A percentile compares a stretch with the other conserved stretches of the same genome.
These are phyloP conservation scores for Eucalyptus regnans DNA, from an alignment of 345 rosid genomes.

Conservation along the genomic window DNA sequence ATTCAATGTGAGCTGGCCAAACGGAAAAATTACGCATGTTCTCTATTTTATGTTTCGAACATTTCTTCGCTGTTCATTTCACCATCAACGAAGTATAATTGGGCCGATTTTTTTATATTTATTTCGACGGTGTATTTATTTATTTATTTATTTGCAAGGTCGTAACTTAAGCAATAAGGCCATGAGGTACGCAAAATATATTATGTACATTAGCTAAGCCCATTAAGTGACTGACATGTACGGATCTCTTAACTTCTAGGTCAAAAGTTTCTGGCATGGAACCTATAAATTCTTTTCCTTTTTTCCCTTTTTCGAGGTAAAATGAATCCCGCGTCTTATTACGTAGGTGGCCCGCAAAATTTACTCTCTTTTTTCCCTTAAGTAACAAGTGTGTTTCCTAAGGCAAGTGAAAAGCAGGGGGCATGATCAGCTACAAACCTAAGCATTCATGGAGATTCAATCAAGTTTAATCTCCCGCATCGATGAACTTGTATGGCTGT, in stretches of 20 bases:
- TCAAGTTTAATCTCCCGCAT: not conserved
- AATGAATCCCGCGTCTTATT: not conserved
- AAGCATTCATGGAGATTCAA: not conserved
- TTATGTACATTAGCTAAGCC: not conserved
- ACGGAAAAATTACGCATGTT: not conserved
- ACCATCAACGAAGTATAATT: not conserved
- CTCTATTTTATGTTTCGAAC: not conserved
- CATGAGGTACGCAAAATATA: not conserved
- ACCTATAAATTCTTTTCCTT: not conserved
- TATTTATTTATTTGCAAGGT: not conserved
- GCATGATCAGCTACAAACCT: not conserved
- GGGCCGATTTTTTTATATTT: not conserved
- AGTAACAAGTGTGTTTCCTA: not conserved
- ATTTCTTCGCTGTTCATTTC: not conserved
- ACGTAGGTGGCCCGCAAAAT: not conserved
- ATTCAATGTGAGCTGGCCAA: not conserved
- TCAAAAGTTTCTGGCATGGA: not conserved
- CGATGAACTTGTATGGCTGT: not conserved
- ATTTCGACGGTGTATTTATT: not conserved
- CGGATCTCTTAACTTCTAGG: not conserved
- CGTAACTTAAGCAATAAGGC: not conserved
- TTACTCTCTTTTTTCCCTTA: too few relatives aligned
- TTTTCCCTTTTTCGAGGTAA: not conserved
- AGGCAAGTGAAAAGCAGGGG: not conserved
- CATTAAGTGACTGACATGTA: not conserved